Base-by-base conservation (phyloP, 176 grass and related monocot genomes). In the Puya raimondii region DNA sequence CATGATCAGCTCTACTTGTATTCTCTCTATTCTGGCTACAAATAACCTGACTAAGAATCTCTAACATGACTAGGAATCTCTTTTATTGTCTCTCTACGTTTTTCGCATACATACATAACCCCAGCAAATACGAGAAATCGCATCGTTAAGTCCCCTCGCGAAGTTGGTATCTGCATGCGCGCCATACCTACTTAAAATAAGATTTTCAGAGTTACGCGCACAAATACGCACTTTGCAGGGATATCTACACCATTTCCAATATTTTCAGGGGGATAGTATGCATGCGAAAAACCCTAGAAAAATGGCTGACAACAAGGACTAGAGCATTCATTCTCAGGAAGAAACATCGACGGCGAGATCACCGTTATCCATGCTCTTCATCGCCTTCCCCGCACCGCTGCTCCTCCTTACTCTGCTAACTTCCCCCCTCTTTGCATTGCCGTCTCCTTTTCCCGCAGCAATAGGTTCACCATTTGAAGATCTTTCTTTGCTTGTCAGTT, bases 311-410 rank as follows among this genome's bases (percentile, higher is more conserved):
- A 0, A 7, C 33, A 0, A 42, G 33, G 33, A 6, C 29, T 3
- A 0, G 29, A 26, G 25, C 25, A 26, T 26, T 26, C 25, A 26
- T 26, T 20, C 53, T 70, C 68, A 70, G 1, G 68, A 70, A 5
- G 68, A 17, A 52, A 70, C 68, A 52, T 70, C 49, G 18, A 70
- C 68, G 12, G 68, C 49, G 7, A 70, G 49, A 16, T 48, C 25
- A 22, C 49, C 11, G 25, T 47, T 22, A 53, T 26, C 21, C 9
- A 74, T 51, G 25, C 58, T 47, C 72, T 64, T 74, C 49, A 23
- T 51, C 47, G 21, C 47, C 73, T 23, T 52, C 25, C 23, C 25
- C 12, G 53, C 63, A 26, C 25, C 25, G 4, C 20, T n/a, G 9
- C 6, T 53, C 26, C 22, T 75, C 63, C 17, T 49, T 4, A 21